Percentiles rank a stretch among this genome's conserved stretches.
Evolutionary conservation across 805 yeast genomes (phyloP).

Genomic region (Candida alai): DNA sequence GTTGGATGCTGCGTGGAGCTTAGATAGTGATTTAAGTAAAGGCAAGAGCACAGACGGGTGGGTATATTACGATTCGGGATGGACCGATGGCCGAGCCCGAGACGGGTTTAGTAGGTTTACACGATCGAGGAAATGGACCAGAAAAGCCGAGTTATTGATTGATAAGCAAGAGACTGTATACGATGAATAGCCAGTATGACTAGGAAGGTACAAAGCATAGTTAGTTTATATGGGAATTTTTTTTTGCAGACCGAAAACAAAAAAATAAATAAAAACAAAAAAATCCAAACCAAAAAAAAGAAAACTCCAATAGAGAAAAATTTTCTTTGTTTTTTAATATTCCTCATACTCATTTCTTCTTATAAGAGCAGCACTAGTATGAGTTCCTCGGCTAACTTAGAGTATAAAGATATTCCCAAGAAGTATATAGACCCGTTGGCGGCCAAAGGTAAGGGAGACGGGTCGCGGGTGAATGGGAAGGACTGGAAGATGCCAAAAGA

Average conservation of each 20-base stretch:
- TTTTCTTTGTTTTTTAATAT: neutral
- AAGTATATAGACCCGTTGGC: constrained; percentile 31
- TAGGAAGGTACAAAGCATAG: neutral
- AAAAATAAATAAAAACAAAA: neutral
- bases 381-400: constrained; percentile 28
- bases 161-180: constrained; percentile 19
- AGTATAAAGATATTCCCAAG: constrained; percentile 31
- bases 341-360: neutral
- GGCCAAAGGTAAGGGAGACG: constrained; percentile 39
- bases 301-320: constrained; percentile 1
- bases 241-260: neutral
- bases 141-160: constrained; percentile 39
- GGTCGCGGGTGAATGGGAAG: constrained; percentile 59
- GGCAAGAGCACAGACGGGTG: constrained; percentile 44
- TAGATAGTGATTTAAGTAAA: constrained; percentile 40
- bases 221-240: neutral
- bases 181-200: constrained; percentile 15
- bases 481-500: constrained; percentile 67
- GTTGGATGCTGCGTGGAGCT: constrained; percentile 50
- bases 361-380: constrained; percentile 12
- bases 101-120: constrained; percentile 53
- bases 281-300: no score
- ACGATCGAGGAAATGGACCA: constrained; percentile 47
- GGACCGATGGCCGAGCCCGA: constrained; percentile 37
- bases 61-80: constrained; percentile 50